Evolutionary conservation across 2,329 filamentous ascomycete genomes (phyloP), one percentile per base, ranked within the genome.

Genomic region (Pseudogymnoascus destructans): DNA sequence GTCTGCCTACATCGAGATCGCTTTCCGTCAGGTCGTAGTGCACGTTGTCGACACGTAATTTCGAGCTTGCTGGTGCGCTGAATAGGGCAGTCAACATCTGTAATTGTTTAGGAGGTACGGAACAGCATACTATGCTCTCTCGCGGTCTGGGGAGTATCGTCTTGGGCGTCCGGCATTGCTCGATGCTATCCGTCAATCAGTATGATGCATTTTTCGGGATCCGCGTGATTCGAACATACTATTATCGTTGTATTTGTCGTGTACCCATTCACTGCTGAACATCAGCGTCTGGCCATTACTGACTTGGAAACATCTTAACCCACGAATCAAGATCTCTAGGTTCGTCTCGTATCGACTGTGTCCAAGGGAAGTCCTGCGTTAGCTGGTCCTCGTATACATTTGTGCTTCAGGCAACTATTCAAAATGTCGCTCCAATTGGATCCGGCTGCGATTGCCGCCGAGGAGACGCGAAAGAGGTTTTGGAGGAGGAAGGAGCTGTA

Each of bases 21-120:
- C 85, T 84, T 70, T 92, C 83, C 10, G 86, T 91, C 62, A 96
- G 78, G 61, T 96, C 91, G 71, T 95, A 96, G 71, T 96, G 91
- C 59, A 96, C 75, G 69, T 95, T 95, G 61, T 95, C 89, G 61
- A 95, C 85, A 63, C 85, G 85, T 64, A 96, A 72, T 72, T 89
- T 92, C 49, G 84, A 77, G 64, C 84, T 83, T 59, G 74, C 73
- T 27, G 73, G 68, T 33, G 79, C 76, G 66, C 81, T 81, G 63
- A 27, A 52, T 30, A 52, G 10, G 17, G 17, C 25, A 52, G 46
- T 52, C 32, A 25, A 49, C 23, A 13, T 19, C 10, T 58, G 65
- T 54, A 57, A 30, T 23, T 55, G 19, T 59, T 13, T 27, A 11
- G 10, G n/a, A 30, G 19, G 32, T 57, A 17, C 13, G 23, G 54